These are phyloP conservation scores for Populus hybrid DNA, from an alignment of 441 rosid genomes.

Conservation along the genomic window DNA sequence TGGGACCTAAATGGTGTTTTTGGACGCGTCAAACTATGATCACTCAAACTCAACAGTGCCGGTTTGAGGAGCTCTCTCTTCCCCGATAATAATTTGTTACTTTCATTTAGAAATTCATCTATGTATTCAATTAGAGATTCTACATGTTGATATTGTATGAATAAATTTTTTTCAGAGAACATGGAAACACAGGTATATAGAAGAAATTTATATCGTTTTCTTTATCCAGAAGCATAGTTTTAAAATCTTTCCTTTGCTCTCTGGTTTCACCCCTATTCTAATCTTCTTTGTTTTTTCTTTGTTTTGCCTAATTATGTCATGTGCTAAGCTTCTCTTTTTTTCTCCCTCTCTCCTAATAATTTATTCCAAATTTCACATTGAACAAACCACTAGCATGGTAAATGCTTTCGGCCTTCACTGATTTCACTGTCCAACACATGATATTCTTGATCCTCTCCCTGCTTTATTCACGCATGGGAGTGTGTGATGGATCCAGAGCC, in stretches of 20 bases:
- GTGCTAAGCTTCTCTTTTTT: not conserved
- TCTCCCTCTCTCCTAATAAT: not conserved
- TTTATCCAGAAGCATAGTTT: not conserved
- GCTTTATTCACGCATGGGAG: not conserved
- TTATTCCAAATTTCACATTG: not conserved
- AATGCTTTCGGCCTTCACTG: not conserved
- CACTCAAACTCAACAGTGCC: not conserved
- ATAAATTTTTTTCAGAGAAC: not conserved
- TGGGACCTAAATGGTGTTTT: not conserved
- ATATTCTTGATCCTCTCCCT: not conserved
- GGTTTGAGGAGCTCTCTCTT: not conserved
- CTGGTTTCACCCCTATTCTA: not conserved
- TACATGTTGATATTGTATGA: not conserved
- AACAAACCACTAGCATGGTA: not conserved
- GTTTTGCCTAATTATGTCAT: not conserved
- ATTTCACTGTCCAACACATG: conserved; percentile 9
- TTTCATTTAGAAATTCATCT: not conserved
- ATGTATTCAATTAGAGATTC: not conserved
- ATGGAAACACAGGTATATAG: not conserved
- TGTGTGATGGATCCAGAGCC: not conserved
- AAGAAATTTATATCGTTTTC: not conserved
- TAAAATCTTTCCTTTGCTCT: not conserved
- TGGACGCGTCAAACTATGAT: not conserved
- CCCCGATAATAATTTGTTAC: not conserved
- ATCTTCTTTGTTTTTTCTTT: not conserved